Base-by-base conservation (phyloP, 257 asterid species). In the Solanum pinnatisectum region DNA sequence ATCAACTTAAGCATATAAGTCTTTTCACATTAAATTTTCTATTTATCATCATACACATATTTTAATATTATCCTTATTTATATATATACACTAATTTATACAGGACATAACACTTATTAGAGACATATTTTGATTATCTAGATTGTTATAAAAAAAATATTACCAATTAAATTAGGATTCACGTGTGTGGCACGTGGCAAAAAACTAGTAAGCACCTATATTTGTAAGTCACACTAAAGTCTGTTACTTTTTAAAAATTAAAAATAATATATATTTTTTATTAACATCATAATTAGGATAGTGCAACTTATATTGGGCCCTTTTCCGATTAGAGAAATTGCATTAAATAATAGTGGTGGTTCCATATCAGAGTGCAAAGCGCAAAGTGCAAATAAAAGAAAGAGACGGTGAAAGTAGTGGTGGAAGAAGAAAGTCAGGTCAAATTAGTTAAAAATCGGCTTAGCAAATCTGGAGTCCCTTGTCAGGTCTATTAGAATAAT, bases 381-480 rank as follows among this genome's bases (percentile, higher is more conserved):
- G 0, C 20, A 52, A 20, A 52, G 10, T 18, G 63, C n/a, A 18
- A 20, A 56, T n/a, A 37, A 76, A 27, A 40, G 36, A 40, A 40
- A 44, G 37, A 14, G 4, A 96, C 95, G 99, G 98, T 96, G 95
- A 96, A 93, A 89, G 87, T 89, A 10, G 99, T 95, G 4, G 89
- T 94, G 78, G 99, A 98, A 88, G 99, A 96, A 90, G 98, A 96
- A 89, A 88, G 90, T 25, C 98, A 91, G 84, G 94, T 94, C 59
- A 95, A 92, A 87, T 87, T 90, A 89, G 91, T 89, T 52, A 98
- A 96, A 89, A 89, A 93, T 88, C 98, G 98, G 84, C 97, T 95
- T 90, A 89, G 93, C 88, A 90, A 89, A 89, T 92, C 95, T 32
- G 89, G 96, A 37, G 74, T 92, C 70, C 91, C 93, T 11, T 92